Base-by-base conservation (phyloP, 176 grass and related monocot genomes). In the Phyllostachys edulis region DNA sequence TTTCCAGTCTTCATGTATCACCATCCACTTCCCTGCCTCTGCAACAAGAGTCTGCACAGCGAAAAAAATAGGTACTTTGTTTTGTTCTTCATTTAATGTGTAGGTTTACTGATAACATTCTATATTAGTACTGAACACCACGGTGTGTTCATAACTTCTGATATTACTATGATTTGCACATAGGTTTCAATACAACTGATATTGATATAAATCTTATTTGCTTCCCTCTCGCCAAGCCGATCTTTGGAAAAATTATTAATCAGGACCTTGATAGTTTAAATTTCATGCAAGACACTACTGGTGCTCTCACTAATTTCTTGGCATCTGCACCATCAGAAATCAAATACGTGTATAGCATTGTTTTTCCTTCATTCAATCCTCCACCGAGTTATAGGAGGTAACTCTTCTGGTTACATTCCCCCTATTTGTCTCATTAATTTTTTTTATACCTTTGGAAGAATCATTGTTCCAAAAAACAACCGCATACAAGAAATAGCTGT, bases 361-460 rank as follows among this genome's bases (percentile, higher is more conserved):
- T 96, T 83, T 96, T 94, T 89, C 96, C 93, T 45, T 96, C 93
- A 54, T 94, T 99, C 54, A 99, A 99, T 73, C 96, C 96, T 94
- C 96, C 96, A 21, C 96, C 96, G 16, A 94, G 81, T 89, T 90
- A 94, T 76, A 93, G 96, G 74, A 93, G 91, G 96, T 97, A 85
- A 84, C 46, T 84, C 6, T 78, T 60, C 50, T 44, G 45, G 73
- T 55, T 51, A 51, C 13, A 51, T 71, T 38, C 69, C 13, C 23
- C 68, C 14, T 71, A 1, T 27, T 56, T 39, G 13, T 72, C 39
- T 60, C 52, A 4, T 73, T 66, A 23, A n/a, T n/a, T 57, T 59
- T 56, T 67, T 47, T 15, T 0, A 44, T 57, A 36, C 7, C 54
- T 29, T 82, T 7, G 7, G 13, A 45, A 50, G 7, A 60, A 64